Percentiles rank a stretch among this genome's conserved stretches.
Conservation (phyloP, 2,329 filamentous ascomycete species). For the Sclerotinia borealis region DNA sequence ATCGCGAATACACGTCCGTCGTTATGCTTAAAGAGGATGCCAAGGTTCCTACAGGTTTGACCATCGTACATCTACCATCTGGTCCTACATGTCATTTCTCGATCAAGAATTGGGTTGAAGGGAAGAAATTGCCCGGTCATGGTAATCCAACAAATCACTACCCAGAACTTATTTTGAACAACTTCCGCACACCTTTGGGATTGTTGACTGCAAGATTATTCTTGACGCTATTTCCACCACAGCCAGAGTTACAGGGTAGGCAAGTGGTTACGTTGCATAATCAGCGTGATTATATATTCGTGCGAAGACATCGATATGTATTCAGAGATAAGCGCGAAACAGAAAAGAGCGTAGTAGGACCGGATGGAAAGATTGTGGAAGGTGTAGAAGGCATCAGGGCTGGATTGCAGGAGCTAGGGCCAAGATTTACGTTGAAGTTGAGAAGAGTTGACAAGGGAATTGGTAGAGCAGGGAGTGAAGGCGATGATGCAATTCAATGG, state of each 20-base stretch:
- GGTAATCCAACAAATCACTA: constrained; percentile 83
- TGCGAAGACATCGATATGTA: constrained; percentile 82
- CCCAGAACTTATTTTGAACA: constrained; percentile 85
- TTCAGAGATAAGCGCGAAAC: constrained; percentile 83
- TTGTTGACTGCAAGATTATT: constrained; percentile 82
- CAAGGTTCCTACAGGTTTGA: constrained; percentile 76
- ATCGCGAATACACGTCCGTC: constrained; percentile 77
- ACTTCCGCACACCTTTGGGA: constrained; percentile 90
- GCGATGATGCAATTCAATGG: constrained; percentile 54
- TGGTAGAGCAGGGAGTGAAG: constrained; percentile 57
- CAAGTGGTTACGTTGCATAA: constrained; percentile 93
- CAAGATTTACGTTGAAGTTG: constrained; percentile 78
- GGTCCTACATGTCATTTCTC: constrained; percentile 92
- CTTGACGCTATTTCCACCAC: constrained; percentile 69
- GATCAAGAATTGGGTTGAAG: constrained; percentile 85
- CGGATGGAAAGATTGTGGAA: constrained; percentile 76
- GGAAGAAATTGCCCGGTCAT: constrained; percentile 81
- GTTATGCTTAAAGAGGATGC: constrained; percentile 83
- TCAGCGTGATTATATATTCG: constrained; percentile 93
- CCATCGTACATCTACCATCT: constrained; percentile 73
- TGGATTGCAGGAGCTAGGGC: constrained; percentile 85
- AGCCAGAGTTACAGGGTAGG: constrained; percentile 76
- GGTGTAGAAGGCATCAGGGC: constrained; percentile 82
- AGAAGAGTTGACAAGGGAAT: constrained; percentile 88
- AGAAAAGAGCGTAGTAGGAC: constrained; percentile 77